Evolutionary conservation across 768 basidiomycete genomes (phyloP).

Genomic region (Epithele typhae): DNA sequence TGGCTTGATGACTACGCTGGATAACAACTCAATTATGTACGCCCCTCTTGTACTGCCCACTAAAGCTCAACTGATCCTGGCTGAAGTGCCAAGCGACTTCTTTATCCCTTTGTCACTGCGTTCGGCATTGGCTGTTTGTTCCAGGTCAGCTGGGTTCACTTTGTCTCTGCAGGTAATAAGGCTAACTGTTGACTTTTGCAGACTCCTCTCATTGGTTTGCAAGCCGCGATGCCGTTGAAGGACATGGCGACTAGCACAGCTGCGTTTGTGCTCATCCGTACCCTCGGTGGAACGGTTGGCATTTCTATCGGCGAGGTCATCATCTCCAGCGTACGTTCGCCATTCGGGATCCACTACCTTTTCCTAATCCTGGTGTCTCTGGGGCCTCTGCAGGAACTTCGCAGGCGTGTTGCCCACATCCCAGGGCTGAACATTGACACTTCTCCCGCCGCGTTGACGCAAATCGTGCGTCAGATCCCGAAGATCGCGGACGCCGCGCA

Average conservation of each 20-base stretch:
- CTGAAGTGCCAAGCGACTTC: conserved; percentile 44
- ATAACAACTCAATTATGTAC: conserved; percentile 48
- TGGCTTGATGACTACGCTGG: conserved; percentile 70
- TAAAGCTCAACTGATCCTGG: not conserved
- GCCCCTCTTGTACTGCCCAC: conserved; percentile 6
- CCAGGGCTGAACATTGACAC: conserved; percentile 38
- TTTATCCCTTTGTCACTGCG: conserved; percentile 66
- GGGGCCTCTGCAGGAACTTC: conserved; percentile 29
- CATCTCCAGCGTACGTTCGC: conserved; percentile 45
- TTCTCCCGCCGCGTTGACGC: conserved; percentile 38
- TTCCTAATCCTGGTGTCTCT: too few relatives aligned
- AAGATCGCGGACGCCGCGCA: conserved; percentile 42
- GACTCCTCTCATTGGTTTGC: conserved; percentile 68
- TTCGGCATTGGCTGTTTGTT: conserved; percentile 64
- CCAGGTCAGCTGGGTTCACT: conserved; percentile 31
- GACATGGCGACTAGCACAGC: conserved; percentile 83
- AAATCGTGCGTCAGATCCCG: conserved; percentile 42
- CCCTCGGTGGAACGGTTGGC: conserved; percentile 73
- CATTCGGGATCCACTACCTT: not conserved
- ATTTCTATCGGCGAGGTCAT: conserved; percentile 72
- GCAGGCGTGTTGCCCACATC: conserved; percentile 34
- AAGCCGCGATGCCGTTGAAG: conserved; percentile 83
- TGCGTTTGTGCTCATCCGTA: conserved; percentile 69
- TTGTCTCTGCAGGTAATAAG: not conserved
- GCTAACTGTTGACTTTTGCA: conserved; percentile 20